These are phyloP conservation scores for Polychaeton citri DNA, from an alignment of 2,329 filamentous ascomycete species.

Conservation along the genomic window DNA sequence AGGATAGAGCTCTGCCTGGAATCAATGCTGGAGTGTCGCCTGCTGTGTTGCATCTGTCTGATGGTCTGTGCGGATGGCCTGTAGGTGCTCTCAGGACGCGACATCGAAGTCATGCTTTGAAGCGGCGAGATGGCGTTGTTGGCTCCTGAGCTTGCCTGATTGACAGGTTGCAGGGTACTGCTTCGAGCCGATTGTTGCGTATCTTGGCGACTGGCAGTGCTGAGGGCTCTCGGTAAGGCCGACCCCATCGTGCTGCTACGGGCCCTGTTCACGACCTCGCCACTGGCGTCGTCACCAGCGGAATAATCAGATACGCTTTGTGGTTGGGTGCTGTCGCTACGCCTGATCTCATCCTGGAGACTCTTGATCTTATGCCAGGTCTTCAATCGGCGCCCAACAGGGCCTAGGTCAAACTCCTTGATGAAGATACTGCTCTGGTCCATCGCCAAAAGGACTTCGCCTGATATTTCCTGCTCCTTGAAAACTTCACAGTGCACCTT, in stretches of 20 bases:
- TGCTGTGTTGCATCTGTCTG: constrained; percentile 55
- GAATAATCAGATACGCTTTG: constrained; percentile 29
- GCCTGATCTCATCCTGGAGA: constrained; percentile 74
- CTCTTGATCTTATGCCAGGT: constrained; percentile 95
- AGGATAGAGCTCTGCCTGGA: constrained; percentile 32
- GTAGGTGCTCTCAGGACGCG: constrained; percentile 18
- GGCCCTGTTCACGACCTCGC: constrained; percentile 27
- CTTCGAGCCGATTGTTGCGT: background rate
- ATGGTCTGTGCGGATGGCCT: constrained; percentile 24
- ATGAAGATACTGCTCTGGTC: constrained; percentile 90
- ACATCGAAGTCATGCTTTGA: constrained; percentile 19
- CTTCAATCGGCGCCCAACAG: constrained; percentile 76
- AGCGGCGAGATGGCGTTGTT: constrained; percentile 13
- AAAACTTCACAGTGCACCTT: constrained; percentile 88
- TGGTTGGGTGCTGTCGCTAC: constrained; percentile 29
- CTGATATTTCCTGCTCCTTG: constrained; percentile 86
- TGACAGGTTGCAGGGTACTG: constrained; percentile 1
- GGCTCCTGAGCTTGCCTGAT: constrained; percentile 1
- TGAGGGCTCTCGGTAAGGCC: constrained; percentile 4
- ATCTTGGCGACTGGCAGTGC: constrained; percentile 2
- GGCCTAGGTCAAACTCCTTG: constrained; percentile 87
- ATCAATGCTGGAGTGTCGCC: constrained; percentile 79
- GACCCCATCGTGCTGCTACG: constrained; percentile 26
- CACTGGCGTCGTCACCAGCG: constrained; percentile 21
- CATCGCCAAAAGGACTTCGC: constrained; percentile 86